Percentiles rank a stretch among this genome's conserved stretches.
phyloP scores from a whole-genome alignment of 805 yeast genomes.

The Zygosaccharomyces siamensis region DNA sequence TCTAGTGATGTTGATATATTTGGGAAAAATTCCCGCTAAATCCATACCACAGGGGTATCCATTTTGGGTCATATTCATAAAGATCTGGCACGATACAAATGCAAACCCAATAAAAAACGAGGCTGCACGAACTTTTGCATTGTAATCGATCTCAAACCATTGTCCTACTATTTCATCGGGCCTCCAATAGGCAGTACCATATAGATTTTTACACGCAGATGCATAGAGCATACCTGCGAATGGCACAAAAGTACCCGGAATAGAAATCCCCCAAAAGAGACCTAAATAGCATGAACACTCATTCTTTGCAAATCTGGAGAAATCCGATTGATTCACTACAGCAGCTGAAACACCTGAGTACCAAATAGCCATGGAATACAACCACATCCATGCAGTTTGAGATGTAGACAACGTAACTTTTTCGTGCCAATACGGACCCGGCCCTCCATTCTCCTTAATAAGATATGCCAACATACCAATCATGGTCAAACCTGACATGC shows the following conservation, averaged over 20 bases:
- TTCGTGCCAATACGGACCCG: conserved; percentile 33
- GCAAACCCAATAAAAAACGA: conserved; percentile 39
- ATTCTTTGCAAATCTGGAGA: conserved; percentile 37
- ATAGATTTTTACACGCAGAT: conserved; percentile 33
- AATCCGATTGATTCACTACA: conserved; percentile 40
- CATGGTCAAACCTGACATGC: conserved; percentile 30
- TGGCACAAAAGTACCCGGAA: conserved; percentile 40
- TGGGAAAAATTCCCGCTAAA: conserved; percentile 35
- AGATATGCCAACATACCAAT: conserved; percentile 34
- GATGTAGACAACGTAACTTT: conserved; percentile 24
- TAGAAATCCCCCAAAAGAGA: conserved; percentile 32
- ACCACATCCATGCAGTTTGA: conserved; percentile 39
- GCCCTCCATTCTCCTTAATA: conserved; percentile 32
- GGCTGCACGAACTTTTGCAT: conserved; percentile 38
- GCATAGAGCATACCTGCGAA: conserved; percentile 39
- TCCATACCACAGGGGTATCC: conserved; percentile 41
- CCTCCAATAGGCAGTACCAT: conserved; percentile 37
- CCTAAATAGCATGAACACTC: conserved; percentile 30
- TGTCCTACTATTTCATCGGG: conserved; percentile 38
- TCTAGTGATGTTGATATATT: conserved; percentile 33
- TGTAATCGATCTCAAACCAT: conserved; percentile 38
- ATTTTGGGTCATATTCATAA: conserved; percentile 37
- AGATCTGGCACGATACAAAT: conserved; percentile 36
- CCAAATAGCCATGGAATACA: conserved; percentile 39
- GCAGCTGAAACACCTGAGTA: conserved; percentile 39